phyloP scores from a whole-genome alignment of 306 rosid species.

The Prunus kanzakura region DNA sequence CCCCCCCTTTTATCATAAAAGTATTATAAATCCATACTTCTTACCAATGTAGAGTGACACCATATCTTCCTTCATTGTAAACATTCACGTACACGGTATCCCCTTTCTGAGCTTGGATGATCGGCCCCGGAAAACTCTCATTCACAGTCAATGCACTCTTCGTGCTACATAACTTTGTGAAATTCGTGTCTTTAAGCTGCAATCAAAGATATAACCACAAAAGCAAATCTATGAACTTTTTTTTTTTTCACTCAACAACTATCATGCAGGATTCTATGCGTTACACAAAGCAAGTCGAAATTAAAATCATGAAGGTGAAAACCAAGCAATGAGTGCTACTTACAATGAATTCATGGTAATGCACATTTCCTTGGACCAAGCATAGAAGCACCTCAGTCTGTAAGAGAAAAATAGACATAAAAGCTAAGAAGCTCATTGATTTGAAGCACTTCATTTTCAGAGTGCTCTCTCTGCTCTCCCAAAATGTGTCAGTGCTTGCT shows the following conservation, averaged over 20 bases:
- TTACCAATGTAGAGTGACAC: slow-evolving; percentile 60
- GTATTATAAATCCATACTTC: not conserved
- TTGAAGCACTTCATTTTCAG: slow-evolving; percentile 2
- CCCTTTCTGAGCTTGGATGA: slow-evolving; percentile 34
- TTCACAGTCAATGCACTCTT: slow-evolving; percentile 57
- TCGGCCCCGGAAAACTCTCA: slow-evolving; percentile 66
- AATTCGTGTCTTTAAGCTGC: slow-evolving; percentile 11
- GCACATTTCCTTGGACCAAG: not conserved
- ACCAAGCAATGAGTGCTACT: not conserved
- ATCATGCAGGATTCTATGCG: not conserved
- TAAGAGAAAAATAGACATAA: not conserved
- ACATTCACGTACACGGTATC: slow-evolving; percentile 55
- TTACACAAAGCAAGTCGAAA: not conserved
- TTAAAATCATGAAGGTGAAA: not conserved
- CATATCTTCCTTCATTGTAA: slow-evolving; percentile 42
- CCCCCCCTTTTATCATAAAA: too few relatives aligned
- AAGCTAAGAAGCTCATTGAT: not conserved
- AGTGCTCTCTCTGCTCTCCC: not conserved
- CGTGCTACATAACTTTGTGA: slow-evolving; percentile 47
- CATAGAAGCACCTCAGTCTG: not conserved
- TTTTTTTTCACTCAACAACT: not conserved
- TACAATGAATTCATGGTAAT: slow-evolving; percentile 12
- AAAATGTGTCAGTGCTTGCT: not conserved
- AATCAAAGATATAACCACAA: not conserved
- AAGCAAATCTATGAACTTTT: too few relatives aligned